Evolutionary conservation across 805 yeast species (phyloP), one percentile per base, ranked within the genome.

Genomic region (Jamesozyma lodderae): DNA sequence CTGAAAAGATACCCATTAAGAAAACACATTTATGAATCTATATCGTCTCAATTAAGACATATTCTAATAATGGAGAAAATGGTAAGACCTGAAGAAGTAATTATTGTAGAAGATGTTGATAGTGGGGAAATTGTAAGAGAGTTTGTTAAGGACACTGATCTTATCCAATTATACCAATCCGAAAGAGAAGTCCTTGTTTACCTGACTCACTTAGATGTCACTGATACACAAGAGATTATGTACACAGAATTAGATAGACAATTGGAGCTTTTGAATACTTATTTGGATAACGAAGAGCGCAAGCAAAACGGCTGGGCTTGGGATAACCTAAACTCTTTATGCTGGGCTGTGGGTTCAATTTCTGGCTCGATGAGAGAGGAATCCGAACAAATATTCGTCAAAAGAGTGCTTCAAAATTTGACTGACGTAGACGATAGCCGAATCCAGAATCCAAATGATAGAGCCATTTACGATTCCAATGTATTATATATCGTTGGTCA

Each of bases 331-430:
- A 92, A 92, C 63, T 87, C 96, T 2, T 67, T 92, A 47, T 92
- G 97, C 69, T 92, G 98, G 98, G 97, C 98, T 6, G 88, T 92
- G 60, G 98, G 98, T 42, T 88, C 97, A 8, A 92, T 92, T 41
- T 85, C 96, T 2, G 97, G 97, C 51, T 82, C 97, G 0, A 92
- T 92, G 97, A 85, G 84, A 55, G 96, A 88, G 64, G 95, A 86
- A 49, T 80, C 86, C 77, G 98, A 90, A 60, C 88, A 87, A 64
- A 73, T 87, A 50, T 92, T 90, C 58, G 21, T 43, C 46, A 95
- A 88, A 28, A 72, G 81, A 9, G 95, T 92, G 17, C 85, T 90
- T 48, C 85, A 85, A 59, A 95, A 87, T 54, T 68, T 90, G 48
- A 70, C 90, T 44, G 79, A 87, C 0, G 71, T 90, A 46, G 85